These are phyloP conservation scores for Penicillium sp. DNA, from an alignment of 2,329 filamentous ascomycete genomes.

Conservation along the genomic window DNA sequence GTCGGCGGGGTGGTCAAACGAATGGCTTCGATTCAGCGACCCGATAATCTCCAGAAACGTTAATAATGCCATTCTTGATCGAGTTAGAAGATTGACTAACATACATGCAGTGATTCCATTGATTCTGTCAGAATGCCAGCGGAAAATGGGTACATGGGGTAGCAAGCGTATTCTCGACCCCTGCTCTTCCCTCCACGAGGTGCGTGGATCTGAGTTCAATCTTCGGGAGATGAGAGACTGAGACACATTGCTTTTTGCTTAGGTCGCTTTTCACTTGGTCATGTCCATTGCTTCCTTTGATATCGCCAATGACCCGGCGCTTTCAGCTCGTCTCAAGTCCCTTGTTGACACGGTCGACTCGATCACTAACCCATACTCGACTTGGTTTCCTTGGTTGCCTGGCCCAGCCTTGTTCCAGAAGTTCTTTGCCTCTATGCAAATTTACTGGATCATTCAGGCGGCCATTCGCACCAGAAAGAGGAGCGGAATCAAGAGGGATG, in stretches of 20 bases:
- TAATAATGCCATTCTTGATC: neutral
- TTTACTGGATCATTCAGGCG: neutral
- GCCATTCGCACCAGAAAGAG: neutral
- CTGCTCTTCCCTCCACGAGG: constrained; percentile 8
- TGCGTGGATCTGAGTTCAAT: neutral
- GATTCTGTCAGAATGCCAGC: constrained; percentile 5
- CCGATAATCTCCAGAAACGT: constrained; percentile 1
- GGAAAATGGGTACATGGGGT: constrained; percentile 3
- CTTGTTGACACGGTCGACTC: constrained; percentile 7
- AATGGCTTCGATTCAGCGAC: constrained; percentile 1
- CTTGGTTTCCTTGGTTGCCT: constrained; percentile 3
- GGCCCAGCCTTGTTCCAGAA: neutral
- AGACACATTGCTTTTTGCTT: neutral
- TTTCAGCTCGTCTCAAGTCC: constrained; percentile 6
- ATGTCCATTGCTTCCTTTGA: constrained; percentile 10
- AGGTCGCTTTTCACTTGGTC: constrained; percentile 9
- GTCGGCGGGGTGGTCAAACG: constrained; percentile 1
- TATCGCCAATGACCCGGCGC: constrained; percentile 1
- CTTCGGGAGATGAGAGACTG: neutral
- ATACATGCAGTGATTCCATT: constrained; percentile 5
- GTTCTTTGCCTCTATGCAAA: neutral
- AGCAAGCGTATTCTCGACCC: constrained; percentile 2
- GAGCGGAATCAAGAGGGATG: neutral
- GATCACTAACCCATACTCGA: constrained; percentile 2
- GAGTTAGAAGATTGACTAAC: neutral